Percentiles rank a stretch among this genome's conserved stretches.
Conservation (phyloP, 2,329 filamentous ascomycete genomes). For the Aphanoascus verrucosus region DNA sequence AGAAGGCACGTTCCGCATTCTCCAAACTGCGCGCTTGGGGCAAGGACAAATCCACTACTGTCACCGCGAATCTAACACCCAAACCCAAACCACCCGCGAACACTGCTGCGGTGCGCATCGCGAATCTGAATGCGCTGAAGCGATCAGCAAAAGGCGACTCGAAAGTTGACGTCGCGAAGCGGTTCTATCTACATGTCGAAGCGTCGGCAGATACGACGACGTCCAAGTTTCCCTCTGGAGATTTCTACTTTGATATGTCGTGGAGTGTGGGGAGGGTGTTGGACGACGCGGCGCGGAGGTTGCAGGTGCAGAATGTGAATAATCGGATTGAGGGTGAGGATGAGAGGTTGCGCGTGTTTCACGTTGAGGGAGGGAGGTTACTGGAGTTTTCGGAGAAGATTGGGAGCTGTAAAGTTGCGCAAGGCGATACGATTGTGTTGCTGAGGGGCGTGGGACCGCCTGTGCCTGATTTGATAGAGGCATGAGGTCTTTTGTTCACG, state of each 20-base stretch:
- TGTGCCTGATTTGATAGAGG: constrained; percentile 57
- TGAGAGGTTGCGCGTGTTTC: constrained; percentile 75
- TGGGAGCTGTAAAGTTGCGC: constrained; percentile 54
- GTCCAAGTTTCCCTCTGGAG: constrained; percentile 68
- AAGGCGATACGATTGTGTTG: constrained; percentile 82
- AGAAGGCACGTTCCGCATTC: constrained; percentile 63
- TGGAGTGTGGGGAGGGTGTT: constrained; percentile 72
- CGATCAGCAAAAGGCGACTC: constrained; percentile 81
- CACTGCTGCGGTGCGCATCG: constrained; percentile 52
- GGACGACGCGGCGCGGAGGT: constrained; percentile 35
- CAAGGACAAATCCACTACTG: constrained; percentile 57
- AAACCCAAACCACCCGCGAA: constrained; percentile 56
- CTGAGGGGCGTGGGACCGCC: constrained; percentile 75
- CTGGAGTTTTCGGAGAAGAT: constrained; percentile 83
- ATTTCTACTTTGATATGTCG: constrained; percentile 69
- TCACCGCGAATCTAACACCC: constrained; percentile 52
- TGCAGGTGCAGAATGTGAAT: constrained; percentile 38
- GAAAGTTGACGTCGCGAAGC: constrained; percentile 66
- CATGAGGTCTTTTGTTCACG: constrained; percentile 22
- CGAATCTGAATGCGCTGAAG: constrained; percentile 69
- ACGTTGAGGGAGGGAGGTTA: constrained; percentile 78
- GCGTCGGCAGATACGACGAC: constrained; percentile 77
- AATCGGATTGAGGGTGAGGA: constrained; percentile 42
- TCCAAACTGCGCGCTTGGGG: constrained; percentile 72
- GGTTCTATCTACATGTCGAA: constrained; percentile 85